A percentile compares a stretch with the other conserved stretches of the same genome.
Evolutionary conservation across 1,284 basidiomycete genomes (phyloP).

Genomic region (Irpex lacteus): DNA sequence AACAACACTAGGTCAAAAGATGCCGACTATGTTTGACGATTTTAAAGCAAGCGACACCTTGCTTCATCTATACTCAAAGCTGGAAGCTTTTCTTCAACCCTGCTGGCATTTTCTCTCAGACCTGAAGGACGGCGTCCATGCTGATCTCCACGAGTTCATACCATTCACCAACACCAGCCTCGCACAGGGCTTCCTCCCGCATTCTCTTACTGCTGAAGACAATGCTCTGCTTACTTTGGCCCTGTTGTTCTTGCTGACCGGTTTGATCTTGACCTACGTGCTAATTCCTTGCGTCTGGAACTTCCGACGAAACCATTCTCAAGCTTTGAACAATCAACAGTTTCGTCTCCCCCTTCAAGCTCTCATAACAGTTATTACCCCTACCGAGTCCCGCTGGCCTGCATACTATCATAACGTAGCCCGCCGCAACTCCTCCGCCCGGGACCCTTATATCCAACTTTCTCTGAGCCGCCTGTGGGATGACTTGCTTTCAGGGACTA

Average conservation of each 20-base stretch:
- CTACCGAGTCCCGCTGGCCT: slow-evolving; percentile 36
- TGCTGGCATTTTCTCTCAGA: not conserved
- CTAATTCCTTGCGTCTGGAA: not conserved
- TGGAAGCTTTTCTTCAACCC: not conserved
- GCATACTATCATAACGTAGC: slow-evolving; percentile 29
- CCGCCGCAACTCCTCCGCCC: slow-evolving; percentile 4
- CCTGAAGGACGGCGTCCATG: not conserved
- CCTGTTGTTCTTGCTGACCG: not conserved
- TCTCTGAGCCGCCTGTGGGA: slow-evolving; percentile 25
- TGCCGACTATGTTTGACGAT: not conserved
- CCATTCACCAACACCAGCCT: not conserved
- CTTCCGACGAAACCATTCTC: not conserved
- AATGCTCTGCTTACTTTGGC: not conserved
- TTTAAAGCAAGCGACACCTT: not conserved
- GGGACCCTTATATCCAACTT: slow-evolving; percentile 1
- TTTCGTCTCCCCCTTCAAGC: slow-evolving; percentile 24
- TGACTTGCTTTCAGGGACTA: slow-evolving; percentile 17
- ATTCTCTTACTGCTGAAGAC: not conserved
- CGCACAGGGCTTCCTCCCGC: not conserved
- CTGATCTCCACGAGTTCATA: not conserved
- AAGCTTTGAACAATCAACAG: not conserved
- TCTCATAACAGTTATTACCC: slow-evolving; percentile 31
- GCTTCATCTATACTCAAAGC: not conserved
- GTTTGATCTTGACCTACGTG: not conserved
- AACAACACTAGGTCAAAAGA: not conserved